Evolutionary conservation across 2,329 filamentous ascomycete genomes (phyloP).

Genomic region (Nemania sp.): DNA sequence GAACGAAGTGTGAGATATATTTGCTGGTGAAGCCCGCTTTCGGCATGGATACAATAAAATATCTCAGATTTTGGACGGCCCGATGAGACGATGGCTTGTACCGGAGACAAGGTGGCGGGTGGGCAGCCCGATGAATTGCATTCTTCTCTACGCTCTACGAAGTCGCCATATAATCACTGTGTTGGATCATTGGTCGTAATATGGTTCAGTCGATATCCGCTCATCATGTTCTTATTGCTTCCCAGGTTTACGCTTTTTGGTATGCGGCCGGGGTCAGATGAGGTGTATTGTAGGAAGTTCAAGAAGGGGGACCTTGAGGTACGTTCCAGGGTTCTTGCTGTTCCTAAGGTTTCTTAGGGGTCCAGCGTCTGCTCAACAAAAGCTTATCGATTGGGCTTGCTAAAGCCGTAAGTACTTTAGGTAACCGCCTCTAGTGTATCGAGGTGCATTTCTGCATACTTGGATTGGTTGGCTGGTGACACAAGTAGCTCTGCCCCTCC

Average conservation of each 20-base stretch:
- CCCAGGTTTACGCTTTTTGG: no score
- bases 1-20: conserved; percentile 11
- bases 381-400: conserved; percentile 20
- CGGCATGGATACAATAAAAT: conserved; percentile 19
- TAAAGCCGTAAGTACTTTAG: neutral
- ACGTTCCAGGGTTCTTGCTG: conserved; percentile 3
- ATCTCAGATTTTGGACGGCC: conserved; percentile 16
- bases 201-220: no score
- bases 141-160: no score
- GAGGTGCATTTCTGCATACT: conserved; percentile 2
- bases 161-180: neutral
- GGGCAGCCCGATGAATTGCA: no score
- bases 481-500: conserved; percentile 23
- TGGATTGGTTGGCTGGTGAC: neutral
- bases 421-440: neutral
- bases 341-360: conserved; percentile 12
- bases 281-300: no score
- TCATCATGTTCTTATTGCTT: no score
- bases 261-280: no score
- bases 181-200: neutral
- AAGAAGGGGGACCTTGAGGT: neutral
- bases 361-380: neutral
- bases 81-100: neutral
- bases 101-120: no score
- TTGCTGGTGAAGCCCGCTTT: conserved; percentile 17